These are phyloP conservation scores for Angophora floribunda DNA, from an alignment of 345 rosid genomes.

Conservation along the genomic window DNA sequence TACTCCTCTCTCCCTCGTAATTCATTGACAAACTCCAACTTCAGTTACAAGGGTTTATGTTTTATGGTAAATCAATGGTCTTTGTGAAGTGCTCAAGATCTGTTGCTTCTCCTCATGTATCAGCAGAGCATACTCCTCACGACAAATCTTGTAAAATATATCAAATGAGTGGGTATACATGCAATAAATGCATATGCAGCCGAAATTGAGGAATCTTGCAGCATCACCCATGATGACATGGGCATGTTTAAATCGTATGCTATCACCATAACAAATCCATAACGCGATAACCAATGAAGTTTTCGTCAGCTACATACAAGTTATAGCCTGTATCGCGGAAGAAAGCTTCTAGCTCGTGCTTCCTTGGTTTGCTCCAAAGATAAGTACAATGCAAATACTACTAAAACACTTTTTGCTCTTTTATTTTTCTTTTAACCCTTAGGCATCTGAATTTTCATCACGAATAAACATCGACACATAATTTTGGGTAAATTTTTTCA, in stretches of 20 bases:
- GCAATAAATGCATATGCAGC: not conserved
- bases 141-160: not conserved
- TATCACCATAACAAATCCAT: not conserved
- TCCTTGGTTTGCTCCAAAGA: not conserved
- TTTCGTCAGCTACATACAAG: not conserved
- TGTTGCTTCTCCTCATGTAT: not conserved
- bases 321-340: not conserved
- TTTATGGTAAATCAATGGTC: not conserved
- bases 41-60: not conserved
- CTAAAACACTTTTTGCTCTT: too few species aligned
- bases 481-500: not conserved
- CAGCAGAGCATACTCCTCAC: not conserved
- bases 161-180: not conserved
- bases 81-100: not conserved
- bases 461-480: not conserved
- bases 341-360: not conserved
- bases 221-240: not conserved
- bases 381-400: not conserved
- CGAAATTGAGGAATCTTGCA: not conserved
- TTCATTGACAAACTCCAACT: not conserved
- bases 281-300: not conserved
- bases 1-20: not conserved
- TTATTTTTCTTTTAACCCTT: too few species aligned
- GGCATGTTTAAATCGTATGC: not conserved
- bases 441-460: not conserved